Evolutionary conservation across 768 basidiomycete species (phyloP), one percentile per base, ranked within the genome.

Genomic region (Exsudoporus frostii): DNA sequence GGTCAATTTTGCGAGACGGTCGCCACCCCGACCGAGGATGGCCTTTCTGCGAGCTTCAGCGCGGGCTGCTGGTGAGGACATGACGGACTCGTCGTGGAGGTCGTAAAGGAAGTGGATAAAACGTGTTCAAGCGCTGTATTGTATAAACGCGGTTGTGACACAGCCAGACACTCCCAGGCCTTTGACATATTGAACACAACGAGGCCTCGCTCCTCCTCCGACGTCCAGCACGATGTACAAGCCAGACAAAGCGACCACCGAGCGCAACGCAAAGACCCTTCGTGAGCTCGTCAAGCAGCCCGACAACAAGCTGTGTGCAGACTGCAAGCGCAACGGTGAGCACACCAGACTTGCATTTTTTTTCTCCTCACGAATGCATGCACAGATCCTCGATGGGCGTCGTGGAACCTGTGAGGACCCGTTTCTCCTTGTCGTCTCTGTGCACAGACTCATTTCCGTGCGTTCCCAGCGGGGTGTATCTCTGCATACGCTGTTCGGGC

Each of bases 401-500:
- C 92, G 8, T 97, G 94, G 90, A 98, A 98, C 70, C 72, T 98
- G 90, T 92, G 66, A 59, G 85, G 64, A 32, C 22, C 17, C 36
- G 30, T 24, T n/a, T 22, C 11, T 24, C 43, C 15, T 0, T 20
- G 17, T 5, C 11, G 25, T 44, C 14, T 20, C 33, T 38, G 20
- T 9, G 15, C n/a, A 8, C 6, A 0, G 19, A 32, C 45, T 58
- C 29, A 55, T 51, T 15, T 53, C 22, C 32, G 19, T 47, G 3
- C 40, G 15, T 54, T 51, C 51, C 20, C 56, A 94, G 92, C 25
- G 96, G 96, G 22, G 88, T 93, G 2, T 97, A 93, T 67, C 77
- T 98, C 36, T 99, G 96, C 68, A 97, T 99, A 58, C 84, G 96
- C 53, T 99, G 96, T 73, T 98, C 95, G 14, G 96, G 96, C 27